Percentiles rank a stretch among this genome's conserved stretches.
Evolutionary conservation across 2,329 filamentous ascomycete species (phyloP).

Genomic region (Cladosporium sp.): DNA sequence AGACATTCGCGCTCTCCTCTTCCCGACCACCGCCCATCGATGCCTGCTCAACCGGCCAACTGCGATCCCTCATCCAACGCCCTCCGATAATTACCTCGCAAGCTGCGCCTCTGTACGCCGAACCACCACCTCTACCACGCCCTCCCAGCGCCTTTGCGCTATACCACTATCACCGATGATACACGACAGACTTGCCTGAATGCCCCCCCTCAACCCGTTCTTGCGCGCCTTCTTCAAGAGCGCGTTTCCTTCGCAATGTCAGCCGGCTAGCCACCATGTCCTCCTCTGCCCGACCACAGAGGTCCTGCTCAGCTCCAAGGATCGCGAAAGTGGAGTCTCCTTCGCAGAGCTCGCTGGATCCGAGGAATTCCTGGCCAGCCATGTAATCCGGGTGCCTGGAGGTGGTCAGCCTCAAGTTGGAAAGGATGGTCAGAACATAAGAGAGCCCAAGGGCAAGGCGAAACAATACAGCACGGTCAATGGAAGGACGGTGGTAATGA

Average conservation of each 20-base stretch:
- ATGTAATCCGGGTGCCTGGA: conserved; percentile 82
- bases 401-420: conserved; percentile 36
- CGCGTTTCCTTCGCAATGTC: conserved; percentile 86
- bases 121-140: background rate
- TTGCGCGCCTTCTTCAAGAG: conserved; percentile 98
- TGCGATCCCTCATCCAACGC: background rate
- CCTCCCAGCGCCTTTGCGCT: conserved; percentile 7
- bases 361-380: conserved; percentile 94
- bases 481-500: conserved; percentile 88
- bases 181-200: conserved; percentile 21
- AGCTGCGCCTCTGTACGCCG: background rate
- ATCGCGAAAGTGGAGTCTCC: conserved; percentile 76
- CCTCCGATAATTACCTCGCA: background rate
- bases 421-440: conserved; percentile 57
- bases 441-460: conserved; percentile 87
- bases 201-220: conserved; percentile 87
- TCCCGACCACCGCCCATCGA: background rate
- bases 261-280: conserved; percentile 86
- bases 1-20: background rate
- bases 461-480: conserved; percentile 93
- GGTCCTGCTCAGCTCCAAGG: conserved; percentile 81
- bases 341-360: conserved; percentile 80
- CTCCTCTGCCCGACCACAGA: conserved; percentile 93
- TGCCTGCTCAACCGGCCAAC: background rate
- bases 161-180: conserved; percentile 23